Evolutionary conservation across 225 moss, liverwort and hornwort genomes (phyloP).

Genomic region (Marchantia polymorpha): DNA sequence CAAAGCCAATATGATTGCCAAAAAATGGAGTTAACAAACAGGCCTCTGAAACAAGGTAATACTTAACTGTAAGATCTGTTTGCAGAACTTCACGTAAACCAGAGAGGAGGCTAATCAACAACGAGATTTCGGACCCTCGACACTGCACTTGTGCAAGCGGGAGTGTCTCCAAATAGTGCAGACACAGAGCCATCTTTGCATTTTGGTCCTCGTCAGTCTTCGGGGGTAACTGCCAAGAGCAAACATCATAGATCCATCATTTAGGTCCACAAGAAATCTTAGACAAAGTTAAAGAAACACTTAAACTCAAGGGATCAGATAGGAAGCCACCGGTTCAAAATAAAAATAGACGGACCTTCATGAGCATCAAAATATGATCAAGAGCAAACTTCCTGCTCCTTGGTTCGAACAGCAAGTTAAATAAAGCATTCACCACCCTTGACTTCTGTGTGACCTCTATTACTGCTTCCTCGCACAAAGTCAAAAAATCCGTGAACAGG

Average conservation of each 20-base stretch:
- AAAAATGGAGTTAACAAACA: too few relatives aligned
- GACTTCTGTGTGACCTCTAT: conserved; percentile 64
- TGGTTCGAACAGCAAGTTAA: conserved; percentile 64
- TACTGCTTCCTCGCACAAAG: conserved; percentile 59
- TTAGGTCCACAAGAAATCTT: background rate
- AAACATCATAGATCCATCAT: background rate
- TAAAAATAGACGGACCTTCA: conserved; percentile 48
- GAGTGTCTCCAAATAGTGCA: conserved; percentile 70
- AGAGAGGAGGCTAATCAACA: conserved; percentile 60
- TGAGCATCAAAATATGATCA: conserved; percentile 60
- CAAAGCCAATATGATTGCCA: too few relatives aligned
- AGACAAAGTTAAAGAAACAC: background rate
- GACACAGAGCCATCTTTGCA: conserved; percentile 69
- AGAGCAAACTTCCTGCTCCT: conserved; percentile 60
- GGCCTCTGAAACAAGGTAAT: background rate
- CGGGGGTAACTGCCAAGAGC: conserved; percentile 57
- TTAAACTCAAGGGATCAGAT: background rate
- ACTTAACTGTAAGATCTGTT: conserved; percentile 60
- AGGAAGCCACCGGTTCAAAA: background rate
- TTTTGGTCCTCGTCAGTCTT: conserved; percentile 70
- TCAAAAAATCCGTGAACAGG: conserved; percentile 63
- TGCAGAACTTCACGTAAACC: conserved; percentile 77
- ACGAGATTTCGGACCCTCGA: conserved; percentile 47
- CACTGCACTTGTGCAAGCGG: conserved; percentile 72
- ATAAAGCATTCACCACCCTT: conserved; percentile 60